Percentiles rank a stretch among this genome's conserved stretches.
These are phyloP conservation scores for Cystofilobasidium capitatum DNA, from an alignment of 768 basidiomycete species.

Conservation along the genomic window DNA sequence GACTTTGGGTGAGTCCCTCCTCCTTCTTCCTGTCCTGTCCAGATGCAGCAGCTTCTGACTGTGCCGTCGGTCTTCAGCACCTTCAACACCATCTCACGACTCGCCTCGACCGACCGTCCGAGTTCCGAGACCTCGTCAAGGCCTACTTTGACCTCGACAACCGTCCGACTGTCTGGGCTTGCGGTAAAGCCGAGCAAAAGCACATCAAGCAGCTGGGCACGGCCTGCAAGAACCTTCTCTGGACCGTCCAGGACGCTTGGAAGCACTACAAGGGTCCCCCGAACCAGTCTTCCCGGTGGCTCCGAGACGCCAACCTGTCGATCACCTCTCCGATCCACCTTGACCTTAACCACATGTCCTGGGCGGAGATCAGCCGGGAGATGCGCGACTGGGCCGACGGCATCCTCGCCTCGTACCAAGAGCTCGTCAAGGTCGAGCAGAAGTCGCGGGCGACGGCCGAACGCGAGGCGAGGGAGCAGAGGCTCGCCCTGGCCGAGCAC, in stretches of 20 bases:
- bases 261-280: not conserved
- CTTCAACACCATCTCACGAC: not conserved
- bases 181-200: not conserved
- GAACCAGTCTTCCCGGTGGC: not conserved
- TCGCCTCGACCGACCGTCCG: not conserved
- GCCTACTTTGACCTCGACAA: not conserved
- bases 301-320: not conserved
- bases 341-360: not conserved
- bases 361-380: not conserved
- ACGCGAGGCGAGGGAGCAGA: not conserved
- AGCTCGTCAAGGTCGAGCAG: not conserved
- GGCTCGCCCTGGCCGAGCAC: too few species aligned
- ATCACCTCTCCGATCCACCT: not conserved
- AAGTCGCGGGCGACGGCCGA: not conserved
- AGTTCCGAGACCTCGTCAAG: not conserved
- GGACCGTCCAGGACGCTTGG: not conserved
- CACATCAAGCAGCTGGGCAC: not conserved
- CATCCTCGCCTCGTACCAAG: not conserved
- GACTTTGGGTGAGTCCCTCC: not conserved
- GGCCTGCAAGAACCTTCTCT: not conserved
- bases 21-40: too few species aligned
- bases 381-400: slow-evolving; percentile 2
- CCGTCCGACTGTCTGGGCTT: not conserved
- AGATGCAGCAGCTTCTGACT: not conserved
- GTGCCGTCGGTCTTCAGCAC: not conserved